Base-by-base conservation (phyloP, 441 rosid species). In the Populus hybrid region DNA sequence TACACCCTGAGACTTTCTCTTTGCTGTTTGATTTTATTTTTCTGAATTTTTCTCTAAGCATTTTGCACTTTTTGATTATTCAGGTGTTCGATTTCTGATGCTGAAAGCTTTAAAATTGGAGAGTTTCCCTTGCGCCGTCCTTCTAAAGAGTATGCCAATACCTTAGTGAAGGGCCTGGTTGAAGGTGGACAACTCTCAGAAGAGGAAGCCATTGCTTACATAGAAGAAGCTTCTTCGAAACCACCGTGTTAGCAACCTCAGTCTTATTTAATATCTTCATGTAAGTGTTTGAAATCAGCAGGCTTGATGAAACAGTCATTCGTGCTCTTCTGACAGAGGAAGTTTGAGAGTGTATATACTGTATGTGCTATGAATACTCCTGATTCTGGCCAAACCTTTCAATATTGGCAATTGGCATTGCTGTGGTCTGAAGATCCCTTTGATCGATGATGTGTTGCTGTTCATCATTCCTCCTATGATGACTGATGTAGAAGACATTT, bases 351-450 rank as follows among this genome's bases (percentile, higher is more conserved):
- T 63, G 99, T 92, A 7, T 88, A 92, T 79, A 5, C 85, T 2
- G 94, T 97, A 65, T 98, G 98, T 66, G 92, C 98, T 34, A 85
- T 95, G 97, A 81, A 89, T 76, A 91, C 98, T 42, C 93, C 96
- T 3, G 90, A 88, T 75, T 87, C 94, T 1, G 98, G 98, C 46
- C 64, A 84, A 74, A 90, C 93, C 67, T 83, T 85, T 74, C 93
- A 93, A 68, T 93, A 93, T 75, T 12, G 12, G 50, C 14, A 40
- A 11, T 0, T 92, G 99, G 99, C 99, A 92, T 84, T 95, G 99
- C 82, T 93, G 97, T 87, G 96, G 4, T 90, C 95, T 50, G 97
- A 93, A 84, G 96, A 95, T 78, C 97, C 97, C 34, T 90, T 92
- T 79, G 90, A 95, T 79, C 92, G 88, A 67, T 96, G 99, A 30